Base-by-base conservation (phyloP, 2,329 filamentous ascomycete genomes). In the Neurospora sp. region DNA sequence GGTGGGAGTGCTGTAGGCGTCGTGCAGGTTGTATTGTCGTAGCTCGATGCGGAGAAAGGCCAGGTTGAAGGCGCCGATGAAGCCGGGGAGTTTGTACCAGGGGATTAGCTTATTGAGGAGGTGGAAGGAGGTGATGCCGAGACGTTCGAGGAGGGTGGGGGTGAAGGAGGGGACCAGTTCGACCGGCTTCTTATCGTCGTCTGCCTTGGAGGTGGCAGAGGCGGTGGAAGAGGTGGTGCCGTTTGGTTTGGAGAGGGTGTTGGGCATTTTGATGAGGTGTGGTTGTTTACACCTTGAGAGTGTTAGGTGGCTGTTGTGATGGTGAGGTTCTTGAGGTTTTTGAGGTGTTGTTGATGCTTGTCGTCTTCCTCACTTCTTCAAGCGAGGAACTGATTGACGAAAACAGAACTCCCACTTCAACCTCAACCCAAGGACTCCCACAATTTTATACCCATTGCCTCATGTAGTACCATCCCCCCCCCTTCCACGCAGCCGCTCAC, bases 61-160 rank as follows among this genome's bases (percentile, higher is more conserved):
- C 0, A 84, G 75, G 70, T 84, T 84, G 69, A 83, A 71, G 9
- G 78, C 80, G 2, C 81, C 81, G 17, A 84, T 71, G 42, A 79
- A 72, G 7, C 76, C 76, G 1, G 82, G 81, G 0, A 84, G 77
- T 70, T 80, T 81, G 73, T 83, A 80, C 82, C 82, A 84, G 2
- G 72, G 72, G 1, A 83, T 74, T 19, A 79, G 70, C 19, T 75
- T 75, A 72, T 83, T 82, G 66, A 83, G 73, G 23, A 78, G 52
- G 19, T 80, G 78, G 71, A 82, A 83, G 2, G 78, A 15, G 10
- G 69, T 72, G 19, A 82, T 76, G 5, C 78, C 74, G 7, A 76
- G 46, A 3, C 76, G 73, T 62, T 80, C 76, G 39, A 74, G 67
- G 38, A 79, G 71, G 4, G 72, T 73, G 7, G 77, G 75, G 43